phyloP scores from a whole-genome alignment of 2,329 filamentous ascomycete genomes.

The Neofusicoccum sp. region DNA sequence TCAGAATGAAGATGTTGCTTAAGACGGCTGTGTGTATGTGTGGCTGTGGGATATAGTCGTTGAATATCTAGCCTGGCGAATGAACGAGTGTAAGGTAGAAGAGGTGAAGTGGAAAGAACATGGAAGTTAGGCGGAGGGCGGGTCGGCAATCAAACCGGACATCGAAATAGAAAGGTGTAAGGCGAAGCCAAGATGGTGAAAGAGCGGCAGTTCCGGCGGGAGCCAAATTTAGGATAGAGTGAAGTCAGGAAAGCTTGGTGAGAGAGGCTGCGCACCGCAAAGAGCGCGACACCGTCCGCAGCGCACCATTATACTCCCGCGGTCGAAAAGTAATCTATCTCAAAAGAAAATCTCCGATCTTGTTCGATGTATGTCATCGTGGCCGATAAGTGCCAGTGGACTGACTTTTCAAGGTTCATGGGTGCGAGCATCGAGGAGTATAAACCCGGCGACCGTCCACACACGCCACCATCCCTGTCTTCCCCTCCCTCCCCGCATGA shows the following conservation, averaged over 20 bases:
- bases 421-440: constrained; percentile 1
- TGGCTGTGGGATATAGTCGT: neutral
- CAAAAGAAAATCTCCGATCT: constrained; percentile 14
- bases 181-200: neutral
- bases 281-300: neutral
- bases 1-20: too few relatives aligned
- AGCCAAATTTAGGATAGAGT: neutral
- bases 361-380: constrained; percentile 9
- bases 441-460: neutral
- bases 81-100: constrained; percentile 13
- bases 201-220: neutral
- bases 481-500: constrained; percentile 10
- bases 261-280: neutral
- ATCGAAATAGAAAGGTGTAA: neutral
- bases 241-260: neutral
- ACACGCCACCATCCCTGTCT: constrained; percentile 10
- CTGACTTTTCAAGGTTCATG: neutral
- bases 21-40: neutral
- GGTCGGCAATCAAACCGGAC: neutral
- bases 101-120: constrained; percentile 9
- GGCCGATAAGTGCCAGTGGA: constrained; percentile 4
- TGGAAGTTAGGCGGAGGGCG: neutral
- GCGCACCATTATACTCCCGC: neutral
- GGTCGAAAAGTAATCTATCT: constrained; percentile 10
- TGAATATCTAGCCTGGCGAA: neutral